Base-by-base conservation (phyloP, 768 basidiomycete species). In the Auricularia cornea region DNA sequence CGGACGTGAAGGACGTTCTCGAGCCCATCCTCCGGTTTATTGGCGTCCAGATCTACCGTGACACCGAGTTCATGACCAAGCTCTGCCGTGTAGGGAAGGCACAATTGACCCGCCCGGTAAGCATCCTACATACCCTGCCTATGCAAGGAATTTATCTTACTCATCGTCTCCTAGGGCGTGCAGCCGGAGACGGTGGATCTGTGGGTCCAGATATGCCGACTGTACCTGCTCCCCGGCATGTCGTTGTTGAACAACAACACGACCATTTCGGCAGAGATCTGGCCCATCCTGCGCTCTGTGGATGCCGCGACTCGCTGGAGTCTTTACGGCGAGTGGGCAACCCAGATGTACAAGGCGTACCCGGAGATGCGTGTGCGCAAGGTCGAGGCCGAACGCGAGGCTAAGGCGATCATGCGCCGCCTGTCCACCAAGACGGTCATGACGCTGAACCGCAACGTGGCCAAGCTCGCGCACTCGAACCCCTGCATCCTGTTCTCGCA, bases 291-390 rank as follows among this genome's bases (percentile, higher is more conserved):
- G 59, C 81, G 85, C 44, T 83, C 85, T 66, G 92, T 88, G 71
- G 87, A 90, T 62, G 87, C 86, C 61, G 84, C 87, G 5, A 78
- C 83, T 28, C 91, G 97, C 10, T 99, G 94, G 89, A 83, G 81
- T 57, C 79, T 99, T 33, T 99, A 99, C 70, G 97, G 94, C 48
- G 95, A 98, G 77, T 98, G 97, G 97, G 90, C 89, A 73, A 79
- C 84, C 40, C 77, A 77, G 56, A 81, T 77, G 26, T 92, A 94
- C 74, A 81, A 81, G 65, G 84, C 84, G 18, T 86, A 94, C 75
- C 85, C 91, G 23, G 89, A 91, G 71, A 81, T 96, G 52, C 83
- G 83, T 32, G 84, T 94, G 60, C 90, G 90, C 44, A 79, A 84
- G 63, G 87, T 90, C 4, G 89, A 95, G 70, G 90, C 90, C 44